These are phyloP conservation scores for Myriosclerotinia duriaeana DNA, from an alignment of 2,329 filamentous ascomycete genomes.

Conservation along the genomic window DNA sequence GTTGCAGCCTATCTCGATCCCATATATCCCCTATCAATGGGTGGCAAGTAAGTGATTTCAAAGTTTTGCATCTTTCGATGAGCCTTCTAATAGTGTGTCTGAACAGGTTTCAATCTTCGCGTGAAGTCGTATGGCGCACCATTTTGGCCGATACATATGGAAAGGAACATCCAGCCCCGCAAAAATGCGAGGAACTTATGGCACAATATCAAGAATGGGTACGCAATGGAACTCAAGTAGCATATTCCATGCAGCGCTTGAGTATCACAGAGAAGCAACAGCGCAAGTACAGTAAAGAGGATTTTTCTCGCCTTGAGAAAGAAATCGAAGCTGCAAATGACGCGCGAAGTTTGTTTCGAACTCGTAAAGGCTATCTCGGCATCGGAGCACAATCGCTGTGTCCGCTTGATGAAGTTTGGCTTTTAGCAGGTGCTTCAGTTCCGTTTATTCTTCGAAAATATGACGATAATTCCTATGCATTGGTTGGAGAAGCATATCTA, in stretches of 20 bases:
- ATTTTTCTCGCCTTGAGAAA: neutral
- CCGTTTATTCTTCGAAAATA: constrained; percentile 23
- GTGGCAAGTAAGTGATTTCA: constrained; percentile 8
- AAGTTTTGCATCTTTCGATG: neutral
- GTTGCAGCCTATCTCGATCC: constrained; percentile 2
- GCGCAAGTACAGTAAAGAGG: neutral
- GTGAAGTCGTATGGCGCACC: constrained; percentile 18
- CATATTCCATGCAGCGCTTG: constrained; percentile 7
- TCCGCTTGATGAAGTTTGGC: constrained; percentile 23
- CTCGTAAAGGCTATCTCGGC: constrained; percentile 17
- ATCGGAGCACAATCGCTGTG: constrained; percentile 19
- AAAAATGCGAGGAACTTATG: constrained; percentile 9
- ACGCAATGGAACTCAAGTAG: neutral
- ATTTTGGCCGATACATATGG: constrained; percentile 8
- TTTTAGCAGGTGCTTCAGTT: constrained; percentile 22
- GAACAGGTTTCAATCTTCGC: constrained; percentile 17
- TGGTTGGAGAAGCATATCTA: constrained; percentile 28
- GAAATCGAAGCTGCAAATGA: constrained; percentile 19
- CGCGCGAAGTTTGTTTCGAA: constrained; percentile 10
- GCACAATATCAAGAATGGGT: constrained; percentile 15
- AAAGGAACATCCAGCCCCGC: constrained; percentile 14
- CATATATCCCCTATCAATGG: constrained; percentile 10
- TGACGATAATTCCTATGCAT: constrained; percentile 18
- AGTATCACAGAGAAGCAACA: neutral
- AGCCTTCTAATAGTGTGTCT: neutral